Conservation (phyloP, 352 stramenopile species). For the Aphanomyces invadans region DNA sequence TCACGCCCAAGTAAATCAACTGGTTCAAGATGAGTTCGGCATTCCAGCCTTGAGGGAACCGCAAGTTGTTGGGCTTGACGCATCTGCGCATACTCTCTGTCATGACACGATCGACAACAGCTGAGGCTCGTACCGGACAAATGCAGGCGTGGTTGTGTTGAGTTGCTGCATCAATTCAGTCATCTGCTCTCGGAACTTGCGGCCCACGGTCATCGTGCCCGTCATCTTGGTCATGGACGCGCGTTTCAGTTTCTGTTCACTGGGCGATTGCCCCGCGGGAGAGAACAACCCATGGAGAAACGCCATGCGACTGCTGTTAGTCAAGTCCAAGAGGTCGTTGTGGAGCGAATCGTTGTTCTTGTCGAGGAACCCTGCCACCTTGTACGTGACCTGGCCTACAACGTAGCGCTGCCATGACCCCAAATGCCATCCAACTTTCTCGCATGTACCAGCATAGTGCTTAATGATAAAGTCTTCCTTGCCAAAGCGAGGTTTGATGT, state of each 20-base stretch:
- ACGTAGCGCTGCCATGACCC: not conserved
- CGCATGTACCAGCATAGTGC: slow-evolving; percentile 87
- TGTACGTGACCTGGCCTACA: slow-evolving; percentile 90
- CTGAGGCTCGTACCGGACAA: slow-evolving; percentile 79
- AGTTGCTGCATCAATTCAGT: slow-evolving; percentile 79
- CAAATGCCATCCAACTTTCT: not conserved
- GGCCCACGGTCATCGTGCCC: slow-evolving; percentile 81
- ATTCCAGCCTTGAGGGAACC: slow-evolving; percentile 82
- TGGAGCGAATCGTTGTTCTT: slow-evolving; percentile 98
- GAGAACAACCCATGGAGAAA: slow-evolving; percentile 70
- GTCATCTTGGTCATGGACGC: slow-evolving; percentile 85
- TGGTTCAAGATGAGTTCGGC: slow-evolving; percentile 81
- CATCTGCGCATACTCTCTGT: slow-evolving; percentile 34
- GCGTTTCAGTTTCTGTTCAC: slow-evolving; percentile 33
- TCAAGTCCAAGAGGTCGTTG: slow-evolving; percentile 81
- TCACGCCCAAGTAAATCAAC: slow-evolving; percentile 84
- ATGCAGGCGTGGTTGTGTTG: slow-evolving; percentile 73
- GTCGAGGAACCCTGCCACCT: slow-evolving; percentile 93
- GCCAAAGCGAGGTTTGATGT: slow-evolving; percentile 78
- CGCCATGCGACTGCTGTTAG: slow-evolving; percentile 76
- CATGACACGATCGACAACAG: too few species aligned
- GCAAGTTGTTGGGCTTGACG: slow-evolving; percentile 89
- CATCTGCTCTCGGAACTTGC: slow-evolving; percentile 88
- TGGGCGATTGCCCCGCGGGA: too few species aligned
- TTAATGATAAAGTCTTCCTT: slow-evolving; percentile 94